These are phyloP conservation scores for Medicago truncatula DNA, from an alignment of 306 rosid genomes.

Conservation along the genomic window DNA sequence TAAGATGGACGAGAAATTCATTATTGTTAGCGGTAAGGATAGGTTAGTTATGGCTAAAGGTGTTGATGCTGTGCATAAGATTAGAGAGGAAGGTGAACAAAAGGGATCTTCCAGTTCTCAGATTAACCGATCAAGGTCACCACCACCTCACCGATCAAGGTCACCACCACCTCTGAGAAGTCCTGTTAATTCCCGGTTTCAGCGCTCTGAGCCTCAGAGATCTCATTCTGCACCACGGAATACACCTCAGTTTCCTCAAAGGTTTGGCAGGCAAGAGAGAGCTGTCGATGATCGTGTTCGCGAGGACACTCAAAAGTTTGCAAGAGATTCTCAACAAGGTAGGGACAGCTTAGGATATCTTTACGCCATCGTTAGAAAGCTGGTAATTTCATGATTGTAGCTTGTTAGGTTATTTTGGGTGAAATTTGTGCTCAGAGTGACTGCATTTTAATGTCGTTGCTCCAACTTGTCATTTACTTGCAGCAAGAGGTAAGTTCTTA, in stretches of 20 bases:
- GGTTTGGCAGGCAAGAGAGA: conserved; percentile 86
- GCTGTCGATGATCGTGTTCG: conserved; percentile 72
- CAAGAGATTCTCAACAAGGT: conserved; percentile 98
- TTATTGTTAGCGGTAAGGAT: conserved; percentile 93
- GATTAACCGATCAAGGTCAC: conserved; percentile 74
- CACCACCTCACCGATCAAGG: conserved; percentile 73
- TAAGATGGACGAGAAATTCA: conserved; percentile 93
- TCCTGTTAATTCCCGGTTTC: conserved; percentile 70
- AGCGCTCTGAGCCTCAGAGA: conserved; percentile 76
- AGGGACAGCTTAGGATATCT: conserved; percentile 91
- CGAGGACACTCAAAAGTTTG: conserved; percentile 71
- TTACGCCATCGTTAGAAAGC: conserved; percentile 73
- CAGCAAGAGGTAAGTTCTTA: conserved; percentile 99
- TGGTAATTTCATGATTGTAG: conserved; percentile 75
- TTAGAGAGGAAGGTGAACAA: conserved; percentile 83
- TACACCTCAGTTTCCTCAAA: conserved; percentile 71
- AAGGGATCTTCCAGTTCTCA: conserved; percentile 73
- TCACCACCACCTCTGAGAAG: conserved; percentile 74
- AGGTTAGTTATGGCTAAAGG: conserved; percentile 84
- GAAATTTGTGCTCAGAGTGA: conserved; percentile 29
- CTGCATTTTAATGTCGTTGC: conserved; percentile 53
- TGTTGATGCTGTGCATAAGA: conserved; percentile 92
- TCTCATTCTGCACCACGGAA: conserved; percentile 74
- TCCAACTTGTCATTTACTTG: conserved; percentile 76
- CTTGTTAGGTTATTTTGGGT: conserved; percentile 57